Conservation (phyloP, 768 basidiomycete genomes). For the Pisolithus marmoratus region DNA sequence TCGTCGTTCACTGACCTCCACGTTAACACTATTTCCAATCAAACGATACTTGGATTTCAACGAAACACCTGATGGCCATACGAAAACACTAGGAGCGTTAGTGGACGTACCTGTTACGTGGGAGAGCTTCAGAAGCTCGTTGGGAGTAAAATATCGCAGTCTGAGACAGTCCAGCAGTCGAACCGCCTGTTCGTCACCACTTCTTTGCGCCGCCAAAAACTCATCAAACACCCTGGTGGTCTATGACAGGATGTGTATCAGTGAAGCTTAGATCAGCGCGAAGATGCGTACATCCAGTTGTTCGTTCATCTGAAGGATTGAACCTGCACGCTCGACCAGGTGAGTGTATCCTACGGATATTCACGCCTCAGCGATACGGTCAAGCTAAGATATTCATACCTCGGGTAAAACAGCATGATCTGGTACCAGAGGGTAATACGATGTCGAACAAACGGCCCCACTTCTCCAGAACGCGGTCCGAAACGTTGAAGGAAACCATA, state of each 20-base stretch:
- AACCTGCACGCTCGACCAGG: constrained; percentile 66
- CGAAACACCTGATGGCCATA: constrained; percentile 60
- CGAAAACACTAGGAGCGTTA: constrained; percentile 28
- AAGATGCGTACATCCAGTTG: constrained; percentile 47
- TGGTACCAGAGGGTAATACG: constrained; percentile 51
- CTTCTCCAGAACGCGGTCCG: constrained; percentile 59
- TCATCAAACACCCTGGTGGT: constrained; percentile 53
- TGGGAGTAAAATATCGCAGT: constrained; percentile 71
- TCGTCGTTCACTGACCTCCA: constrained; percentile 39
- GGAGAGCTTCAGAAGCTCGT: constrained; percentile 66
- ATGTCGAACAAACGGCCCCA: constrained; percentile 83
- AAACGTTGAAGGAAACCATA: constrained; percentile 34
- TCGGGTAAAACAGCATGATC: constrained; percentile 79
- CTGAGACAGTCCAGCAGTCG: constrained; percentile 51
- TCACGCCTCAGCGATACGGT: not conserved
- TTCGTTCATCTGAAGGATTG: constrained; percentile 69
- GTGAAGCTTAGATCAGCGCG: not conserved
- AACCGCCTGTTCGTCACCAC: constrained; percentile 39
- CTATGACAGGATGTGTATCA: constrained; percentile 30
- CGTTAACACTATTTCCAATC: constrained; percentile 82
- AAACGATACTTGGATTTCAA: constrained; percentile 68
- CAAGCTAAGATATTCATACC: constrained; percentile 33
- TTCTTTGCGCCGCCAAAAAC: constrained; percentile 44
- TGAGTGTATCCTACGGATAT: not conserved
- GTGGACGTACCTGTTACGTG: constrained; percentile 37